Evolutionary conservation across 176 grass and related monocot genomes (phyloP), one percentile per base, ranked within the genome.

Genomic region (Melocanna baccifera): DNA sequence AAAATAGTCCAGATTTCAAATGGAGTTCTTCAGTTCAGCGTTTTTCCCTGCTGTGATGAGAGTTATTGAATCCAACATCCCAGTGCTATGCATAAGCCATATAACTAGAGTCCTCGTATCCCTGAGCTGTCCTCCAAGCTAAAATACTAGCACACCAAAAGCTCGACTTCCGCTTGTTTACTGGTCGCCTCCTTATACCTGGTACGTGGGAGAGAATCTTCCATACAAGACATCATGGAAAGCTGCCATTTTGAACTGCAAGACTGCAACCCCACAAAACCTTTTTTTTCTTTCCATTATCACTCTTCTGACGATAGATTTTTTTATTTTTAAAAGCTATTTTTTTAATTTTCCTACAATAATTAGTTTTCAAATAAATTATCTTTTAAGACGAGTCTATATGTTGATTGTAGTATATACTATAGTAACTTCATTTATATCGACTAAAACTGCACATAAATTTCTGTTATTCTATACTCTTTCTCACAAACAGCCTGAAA

Each of bases 11-110:
- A n/a, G n/a, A n/a, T n/a, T n/a, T n/a, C n/a, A n/a, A n/a, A 99
- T 96, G 96, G 96, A 99, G 75, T 62, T 99, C 30, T 96, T 90
- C 78, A 92, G 91, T 90, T 84, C 93, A 61, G n/a, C 80, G 58
- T 92, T 98, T 86, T 95, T 89, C 82, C 96, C 96, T 46, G 83
- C 91, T 79, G 93, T 98, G 75, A 85, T 98, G 86, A 90, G 85
- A 85, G 75, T 99, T 88, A 80, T 96, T 56, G 93, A 96, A 57
- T 96, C 86, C 13, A 91, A 89, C 59, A 88, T 91, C 69, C 96
- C 96, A 67, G 81, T 96, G 75, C 69, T 96, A 32, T 1, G 3
- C 30, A 32, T 32, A 32, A 32, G 2, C 30, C 3, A 2, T 32
- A 32, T 32, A 32, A 32, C 30, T 79, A 85, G 78, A 77, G 61